Conservation (phyloP, 2,329 filamentous ascomycete genomes). For the Aspergillus chevalieri region DNA sequence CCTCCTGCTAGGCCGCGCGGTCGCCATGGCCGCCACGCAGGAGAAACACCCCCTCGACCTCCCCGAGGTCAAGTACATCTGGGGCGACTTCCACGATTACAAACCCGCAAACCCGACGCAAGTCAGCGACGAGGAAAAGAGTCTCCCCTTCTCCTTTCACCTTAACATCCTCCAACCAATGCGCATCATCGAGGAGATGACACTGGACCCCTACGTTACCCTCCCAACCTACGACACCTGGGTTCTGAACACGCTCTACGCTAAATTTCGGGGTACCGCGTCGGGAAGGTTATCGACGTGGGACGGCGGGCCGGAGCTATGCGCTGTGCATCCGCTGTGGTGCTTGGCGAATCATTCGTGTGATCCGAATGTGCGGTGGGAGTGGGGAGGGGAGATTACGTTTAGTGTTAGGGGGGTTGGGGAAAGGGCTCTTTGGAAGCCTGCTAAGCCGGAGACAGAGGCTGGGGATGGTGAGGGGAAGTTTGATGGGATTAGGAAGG, state of each 20-base stretch:
- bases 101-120: slow-evolving; percentile 11
- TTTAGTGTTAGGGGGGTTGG: slow-evolving; percentile 28
- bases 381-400: slow-evolving; percentile 60
- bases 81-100: slow-evolving; percentile 55
- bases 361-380: slow-evolving; percentile 90
- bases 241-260: slow-evolving; percentile 83
- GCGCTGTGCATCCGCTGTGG: slow-evolving; percentile 92
- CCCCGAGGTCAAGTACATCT: slow-evolving; percentile 57
- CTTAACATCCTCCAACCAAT: slow-evolving; percentile 54
- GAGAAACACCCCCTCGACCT: slow-evolving; percentile 54
- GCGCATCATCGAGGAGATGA: slow-evolving; percentile 59
- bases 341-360: slow-evolving; percentile 96
- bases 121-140: slow-evolving; percentile 29
- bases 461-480: slow-evolving; percentile 10
- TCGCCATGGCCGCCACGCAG: slow-evolving; percentile 58
- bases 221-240: slow-evolving; percentile 41
- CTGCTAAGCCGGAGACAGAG: slow-evolving; percentile 20
- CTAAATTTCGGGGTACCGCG: slow-evolving; percentile 88
- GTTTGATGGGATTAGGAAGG: slow-evolving; percentile 58
- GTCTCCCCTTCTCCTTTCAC: slow-evolving; percentile 56
- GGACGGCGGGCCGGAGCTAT: slow-evolving; percentile 81
- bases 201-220: slow-evolving; percentile 52
- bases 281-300: slow-evolving; percentile 71
- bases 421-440: slow-evolving; percentile 32
- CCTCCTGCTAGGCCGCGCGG: slow-evolving; percentile 51